Evolutionary conservation across 768 basidiomycete species (phyloP), one percentile per base, ranked within the genome.

Genomic region (Mrakia frigida): DNA sequence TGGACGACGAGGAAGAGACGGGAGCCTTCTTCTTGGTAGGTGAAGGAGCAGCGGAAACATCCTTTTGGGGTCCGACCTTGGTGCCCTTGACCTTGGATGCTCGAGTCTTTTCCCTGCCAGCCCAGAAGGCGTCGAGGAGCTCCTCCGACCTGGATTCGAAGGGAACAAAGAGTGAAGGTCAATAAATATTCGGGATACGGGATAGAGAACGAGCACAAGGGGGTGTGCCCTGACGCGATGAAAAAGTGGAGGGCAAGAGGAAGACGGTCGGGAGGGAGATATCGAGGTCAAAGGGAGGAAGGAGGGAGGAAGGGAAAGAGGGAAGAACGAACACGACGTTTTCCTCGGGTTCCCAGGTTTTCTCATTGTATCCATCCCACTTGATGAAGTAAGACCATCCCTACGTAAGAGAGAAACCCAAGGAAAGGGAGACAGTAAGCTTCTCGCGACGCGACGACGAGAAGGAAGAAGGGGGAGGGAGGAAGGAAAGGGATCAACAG

Each of bases 341-440:
- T 2, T 41, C 25, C 37, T 68, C 65, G 4, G 65, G 65, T 39
- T 68, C 65, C 65, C 65, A 68, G 16, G 65, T 68, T 9, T 43
- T 25, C 35, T 68, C 65, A 33, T 63, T 25, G 65, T 68, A 68
- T 18, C 35, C 65, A 37, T 39, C 35, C 65, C 65, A 68, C 65
- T 68, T 68, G 39, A 68, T 25, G 7, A 23, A 4, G 65, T 68
- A 68, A 9, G 39, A 43, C 65, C 65, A 68, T 3, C 56, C 56
- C 56, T 56, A 11, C n/a, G n/a, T n/a, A n/a, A n/a, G 9, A 56
- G 6, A 56, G 25, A 10, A 9, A 28, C 4, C n/a, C n/a, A 18
- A 7, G 25, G 28, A 28, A 3, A n/a, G 25, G n/a, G 6, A 56
- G 13, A 14, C 16, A 21, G 63, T 35, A 21, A 39, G 25, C 35